Percentiles rank a stretch among this genome's conserved stretches.
phyloP scores from a whole-genome alignment of 306 rosid species.

The Myrica gale region DNA sequence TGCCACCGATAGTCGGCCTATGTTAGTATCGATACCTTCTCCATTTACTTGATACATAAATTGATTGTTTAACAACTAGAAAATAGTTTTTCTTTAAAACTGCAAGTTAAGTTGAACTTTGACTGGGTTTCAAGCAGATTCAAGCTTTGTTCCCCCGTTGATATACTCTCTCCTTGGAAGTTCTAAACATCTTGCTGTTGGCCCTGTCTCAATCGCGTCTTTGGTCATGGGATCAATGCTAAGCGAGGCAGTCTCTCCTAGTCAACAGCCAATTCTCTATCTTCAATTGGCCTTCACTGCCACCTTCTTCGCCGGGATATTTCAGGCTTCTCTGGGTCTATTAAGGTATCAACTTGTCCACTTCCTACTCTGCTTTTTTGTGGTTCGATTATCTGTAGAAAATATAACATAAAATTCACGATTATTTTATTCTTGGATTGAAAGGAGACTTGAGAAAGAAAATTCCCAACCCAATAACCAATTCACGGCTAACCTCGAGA shows the following conservation, averaged over 20 bases:
- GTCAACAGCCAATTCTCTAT: conserved; percentile 66
- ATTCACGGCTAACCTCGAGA: neutral
- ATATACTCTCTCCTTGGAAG: conserved; percentile 88
- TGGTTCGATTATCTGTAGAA: neutral
- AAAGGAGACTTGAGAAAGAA: too few relatives aligned
- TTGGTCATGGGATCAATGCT: conserved; percentile 97
- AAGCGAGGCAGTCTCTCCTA: conserved; percentile 61
- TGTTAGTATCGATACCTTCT: conserved; percentile 50
- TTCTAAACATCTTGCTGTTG: conserved; percentile 89
- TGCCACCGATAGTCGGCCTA: conserved; percentile 93
- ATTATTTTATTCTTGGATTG: too few relatives aligned
- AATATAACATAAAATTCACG: too few relatives aligned
- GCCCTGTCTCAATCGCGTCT: conserved; percentile 97
- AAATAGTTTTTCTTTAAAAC: neutral
- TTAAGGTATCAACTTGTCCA: conserved; percentile 55
- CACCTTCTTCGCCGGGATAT: conserved; percentile 85
- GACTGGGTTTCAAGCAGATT: conserved; percentile 58
- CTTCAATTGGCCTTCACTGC: conserved; percentile 93
- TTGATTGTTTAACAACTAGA: neutral
- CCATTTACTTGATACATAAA: neutral
- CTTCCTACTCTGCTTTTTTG: neutral
- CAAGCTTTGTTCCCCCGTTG: conserved; percentile 94
- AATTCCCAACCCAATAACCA: too few relatives aligned
- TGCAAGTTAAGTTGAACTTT: conserved; percentile 10
- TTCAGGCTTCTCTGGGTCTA: conserved; percentile 83